phyloP scores from a whole-genome alignment of 2,329 filamentous ascomycete genomes.

The Aspergillus sp. region DNA sequence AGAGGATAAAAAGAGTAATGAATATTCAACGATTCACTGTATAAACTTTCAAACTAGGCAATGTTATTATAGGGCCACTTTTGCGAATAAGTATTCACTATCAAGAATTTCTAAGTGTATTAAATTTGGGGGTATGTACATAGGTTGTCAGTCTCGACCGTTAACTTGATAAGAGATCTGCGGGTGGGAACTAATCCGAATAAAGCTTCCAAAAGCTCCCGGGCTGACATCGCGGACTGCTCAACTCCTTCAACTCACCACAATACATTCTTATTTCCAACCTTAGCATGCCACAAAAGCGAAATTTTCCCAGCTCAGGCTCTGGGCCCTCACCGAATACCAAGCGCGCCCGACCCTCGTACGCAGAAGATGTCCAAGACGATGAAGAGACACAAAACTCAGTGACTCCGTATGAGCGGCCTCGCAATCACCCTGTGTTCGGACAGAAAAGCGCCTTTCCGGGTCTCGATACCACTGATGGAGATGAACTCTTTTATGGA shows the following conservation, averaged over 20 bases:
- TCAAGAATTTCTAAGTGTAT: no score
- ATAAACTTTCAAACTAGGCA: background rate
- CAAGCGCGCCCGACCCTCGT: slow-evolving; percentile 34
- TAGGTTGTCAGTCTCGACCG: background rate
- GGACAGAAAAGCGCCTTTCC: slow-evolving; percentile 73
- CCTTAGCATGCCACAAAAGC: slow-evolving; percentile 34
- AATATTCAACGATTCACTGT: slow-evolving; percentile 18
- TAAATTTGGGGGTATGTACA: no score
- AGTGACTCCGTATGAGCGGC: slow-evolving; percentile 33
- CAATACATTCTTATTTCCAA: background rate
- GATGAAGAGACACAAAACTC: slow-evolving; percentile 17
- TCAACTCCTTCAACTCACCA: background rate
- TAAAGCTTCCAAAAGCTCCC: background rate
- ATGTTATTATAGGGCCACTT: background rate
- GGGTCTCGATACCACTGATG: slow-evolving; percentile 50
- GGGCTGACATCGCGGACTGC: background rate
- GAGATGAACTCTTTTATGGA: slow-evolving; percentile 65
- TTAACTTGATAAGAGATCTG: background rate
- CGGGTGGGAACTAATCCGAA: background rate
- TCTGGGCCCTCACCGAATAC: slow-evolving; percentile 17
- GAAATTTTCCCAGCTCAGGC: slow-evolving; percentile 26
- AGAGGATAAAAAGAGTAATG: slow-evolving; percentile 10
- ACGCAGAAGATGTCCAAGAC: slow-evolving; percentile 30
- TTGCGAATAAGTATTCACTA: background rate
- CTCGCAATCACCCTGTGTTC: slow-evolving; percentile 61